A percentile compares a stretch with the other conserved stretches of the same genome.
Evolutionary conservation across 2,329 filamentous ascomycete species (phyloP).

Genomic region (Ceratocystis papillata): DNA sequence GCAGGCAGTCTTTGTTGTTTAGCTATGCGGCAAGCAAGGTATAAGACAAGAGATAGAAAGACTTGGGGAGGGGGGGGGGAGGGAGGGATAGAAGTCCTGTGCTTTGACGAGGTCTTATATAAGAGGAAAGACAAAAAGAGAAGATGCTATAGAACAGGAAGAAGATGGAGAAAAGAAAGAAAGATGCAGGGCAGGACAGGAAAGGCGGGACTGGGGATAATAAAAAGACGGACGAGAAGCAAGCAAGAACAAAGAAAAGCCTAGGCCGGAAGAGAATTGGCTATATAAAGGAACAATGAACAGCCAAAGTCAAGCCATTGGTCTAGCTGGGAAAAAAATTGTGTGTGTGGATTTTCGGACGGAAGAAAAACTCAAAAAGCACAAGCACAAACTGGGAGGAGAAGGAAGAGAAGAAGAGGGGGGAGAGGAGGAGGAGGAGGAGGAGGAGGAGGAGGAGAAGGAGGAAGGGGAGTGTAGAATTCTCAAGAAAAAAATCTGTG

Average conservation of each 20-base stretch:
- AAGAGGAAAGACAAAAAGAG: not conserved
- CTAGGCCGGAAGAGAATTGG: conserved; percentile 5
- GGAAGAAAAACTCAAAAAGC: conserved; percentile 13
- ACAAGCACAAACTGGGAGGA: conserved; percentile 10
- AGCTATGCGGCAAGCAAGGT: too few relatives aligned
- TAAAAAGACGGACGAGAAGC: conserved; percentile 10
- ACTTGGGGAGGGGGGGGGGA: not conserved
- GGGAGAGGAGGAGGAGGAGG: not conserved
- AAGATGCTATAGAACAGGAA: not conserved
- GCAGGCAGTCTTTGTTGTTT: too few relatives aligned
- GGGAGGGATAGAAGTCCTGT: conserved; percentile 2
- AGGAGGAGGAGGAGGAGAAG: not conserved
- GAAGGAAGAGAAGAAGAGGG: not conserved
- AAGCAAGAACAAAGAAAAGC: not conserved
- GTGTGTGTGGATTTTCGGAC: conserved; percentile 10
- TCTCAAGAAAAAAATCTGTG: conserved; percentile 9
- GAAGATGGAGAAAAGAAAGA: not conserved
- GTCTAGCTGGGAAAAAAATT: not conserved
- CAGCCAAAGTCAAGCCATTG: conserved; percentile 3
- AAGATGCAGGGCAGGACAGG: not conserved
- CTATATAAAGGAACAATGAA: conserved; percentile 14
- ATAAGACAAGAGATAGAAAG: not conserved
- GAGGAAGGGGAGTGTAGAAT: conserved; percentile 17
- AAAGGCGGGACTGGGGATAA: not conserved
- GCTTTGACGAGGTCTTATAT: not conserved